Base-by-base conservation (phyloP, 768 basidiomycete species). In the Mrakia blollopis region DNA sequence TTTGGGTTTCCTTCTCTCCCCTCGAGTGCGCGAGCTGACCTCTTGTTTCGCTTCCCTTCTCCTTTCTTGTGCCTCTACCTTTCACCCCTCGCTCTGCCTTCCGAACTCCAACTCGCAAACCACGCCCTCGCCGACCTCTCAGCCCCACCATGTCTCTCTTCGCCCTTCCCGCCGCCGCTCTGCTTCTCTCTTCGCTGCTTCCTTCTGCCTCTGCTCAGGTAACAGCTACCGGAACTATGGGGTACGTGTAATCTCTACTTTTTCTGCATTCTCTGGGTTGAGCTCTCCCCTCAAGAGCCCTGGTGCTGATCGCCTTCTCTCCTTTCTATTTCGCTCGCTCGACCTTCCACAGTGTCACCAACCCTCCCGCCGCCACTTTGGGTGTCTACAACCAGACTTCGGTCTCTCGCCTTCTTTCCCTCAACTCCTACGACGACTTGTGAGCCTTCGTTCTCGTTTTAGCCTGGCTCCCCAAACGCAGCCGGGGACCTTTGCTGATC, bases 341-440 rank as follows among this genome's bases (percentile, higher is more conserved):
- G 9, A 21, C 39, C 4, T n/a, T 11, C 25, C 65, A 6, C 28
- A 52, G 10, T n/a, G 47, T 60, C 71, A 72, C 71, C 71, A 72
- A 72, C 71, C 71, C 71, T 72, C 52, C 71, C 52, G 71, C 50
- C 5, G 47, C 71, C 4, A 57, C 71, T 9, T 18, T 72, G 52
- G 71, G 71, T 21, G 54, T 52, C 32, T 78, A 78, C 73, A 78
- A 78, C 69, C 77, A 78, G 73, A 78, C 77, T 2, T 69, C 67
- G 10, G 47, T 61, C 32, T 39, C 73, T 16, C 65, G 77, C 13
- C 67, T 78, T n/a, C 35, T 78, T 41, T 61, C 73, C 35, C 72
- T 78, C 60, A 78, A 78, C 73, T 78, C 77, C 23, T 69, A 70
- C 67, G 77, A 78, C 32, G 77, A 78, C 73, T 78, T 74, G 73